phyloP scores from a whole-genome alignment of 2,329 filamentous ascomycete species.

The Gremmenia infestans region DNA sequence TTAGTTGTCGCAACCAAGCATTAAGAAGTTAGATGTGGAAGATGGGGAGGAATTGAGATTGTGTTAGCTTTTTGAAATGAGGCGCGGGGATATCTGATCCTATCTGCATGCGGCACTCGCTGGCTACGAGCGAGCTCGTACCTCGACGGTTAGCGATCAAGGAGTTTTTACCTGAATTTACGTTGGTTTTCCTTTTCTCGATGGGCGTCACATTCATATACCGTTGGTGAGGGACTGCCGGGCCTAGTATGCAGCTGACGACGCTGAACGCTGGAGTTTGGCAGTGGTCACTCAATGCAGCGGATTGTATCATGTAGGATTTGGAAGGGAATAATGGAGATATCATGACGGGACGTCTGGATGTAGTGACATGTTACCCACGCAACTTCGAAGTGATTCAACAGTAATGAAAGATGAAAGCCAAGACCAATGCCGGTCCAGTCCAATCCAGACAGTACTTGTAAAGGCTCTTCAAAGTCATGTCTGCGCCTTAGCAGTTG shows the following conservation, averaged over 20 bases:
- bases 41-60: constrained; percentile 3
- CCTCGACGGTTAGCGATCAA: constrained; percentile 32
- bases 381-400: background rate
- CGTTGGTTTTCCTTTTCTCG: constrained; percentile 24
- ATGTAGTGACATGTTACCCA: background rate
- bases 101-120: constrained; percentile 35
- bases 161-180: constrained; percentile 35
- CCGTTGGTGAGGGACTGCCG: constrained; percentile 14
- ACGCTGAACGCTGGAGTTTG: constrained; percentile 2
- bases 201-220: constrained; percentile 24
- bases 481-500: constrained; percentile 10
- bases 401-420: background rate
- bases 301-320: constrained; percentile 30
- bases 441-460: background rate
- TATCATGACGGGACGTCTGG: constrained; percentile 19
- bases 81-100: constrained; percentile 29
- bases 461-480: constrained; percentile 6
- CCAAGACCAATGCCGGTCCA: background rate
- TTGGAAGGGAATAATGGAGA: constrained; percentile 28
- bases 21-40: constrained; percentile 27
- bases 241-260: constrained; percentile 8
- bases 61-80: constrained; percentile 18
- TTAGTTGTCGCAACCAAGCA: constrained; percentile 41
- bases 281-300: constrained; percentile 15
- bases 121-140: constrained; percentile 33